These are phyloP conservation scores for Falciphora oryzae DNA, from an alignment of 2,329 filamentous ascomycete species.

Conservation along the genomic window DNA sequence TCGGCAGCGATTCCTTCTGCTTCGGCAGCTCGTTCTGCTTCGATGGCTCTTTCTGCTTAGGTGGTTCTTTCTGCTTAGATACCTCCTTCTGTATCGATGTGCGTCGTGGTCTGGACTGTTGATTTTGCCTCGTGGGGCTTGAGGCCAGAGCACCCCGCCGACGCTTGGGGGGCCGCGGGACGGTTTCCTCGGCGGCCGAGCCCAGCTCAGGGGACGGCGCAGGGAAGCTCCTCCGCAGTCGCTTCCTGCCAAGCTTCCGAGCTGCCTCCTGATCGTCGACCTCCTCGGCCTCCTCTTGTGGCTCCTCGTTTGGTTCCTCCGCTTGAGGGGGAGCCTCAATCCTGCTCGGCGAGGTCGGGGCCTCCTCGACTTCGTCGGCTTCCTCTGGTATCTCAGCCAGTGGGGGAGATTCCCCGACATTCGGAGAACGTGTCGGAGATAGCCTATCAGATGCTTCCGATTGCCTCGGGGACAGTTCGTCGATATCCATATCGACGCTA, in stretches of 20 bases:
- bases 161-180: conserved; percentile 21
- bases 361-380: conserved; percentile 19
- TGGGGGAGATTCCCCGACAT: background rate
- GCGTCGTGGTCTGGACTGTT: conserved; percentile 15
- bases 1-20: conserved; percentile 26
- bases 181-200: conserved; percentile 26
- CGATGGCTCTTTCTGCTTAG: conserved; percentile 26
- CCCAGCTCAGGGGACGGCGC: conserved; percentile 37
- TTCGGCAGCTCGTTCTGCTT: conserved; percentile 27
- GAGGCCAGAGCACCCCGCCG: conserved; percentile 25
- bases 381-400: conserved; percentile 13
- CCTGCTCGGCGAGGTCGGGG: background rate
- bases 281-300: conserved; percentile 35
- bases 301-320: conserved; percentile 17
- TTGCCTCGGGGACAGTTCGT: conserved; percentile 9
- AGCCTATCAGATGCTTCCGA: conserved; percentile 9
- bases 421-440: background rate
- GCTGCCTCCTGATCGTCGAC: conserved; percentile 39
- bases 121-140: conserved; percentile 22
- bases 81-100: background rate
- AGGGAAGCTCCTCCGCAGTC: conserved; percentile 30
- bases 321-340: conserved; percentile 11
- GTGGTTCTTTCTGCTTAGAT: conserved; percentile 24
- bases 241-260: conserved; percentile 35
- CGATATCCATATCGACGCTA: background rate